Percentiles rank a stretch among this genome's conserved stretches.
phyloP scores from a whole-genome alignment of 2,329 filamentous ascomycete species.

The Aspergillus aculeatus region DNA sequence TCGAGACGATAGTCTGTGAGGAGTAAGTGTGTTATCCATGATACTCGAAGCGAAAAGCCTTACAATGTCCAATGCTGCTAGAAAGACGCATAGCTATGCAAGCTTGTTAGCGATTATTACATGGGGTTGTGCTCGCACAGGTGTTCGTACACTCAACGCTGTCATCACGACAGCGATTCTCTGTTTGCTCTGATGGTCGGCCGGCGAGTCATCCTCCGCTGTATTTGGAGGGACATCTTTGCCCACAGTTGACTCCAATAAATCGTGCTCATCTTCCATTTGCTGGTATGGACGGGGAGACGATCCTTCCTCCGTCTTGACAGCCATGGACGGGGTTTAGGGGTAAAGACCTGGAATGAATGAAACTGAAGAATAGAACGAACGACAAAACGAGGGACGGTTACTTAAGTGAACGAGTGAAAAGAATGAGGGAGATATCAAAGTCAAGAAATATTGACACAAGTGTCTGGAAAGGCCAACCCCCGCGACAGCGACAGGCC shows the following conservation, averaged over 20 bases:
- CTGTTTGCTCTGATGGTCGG: constrained; percentile 2
- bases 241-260: neutral
- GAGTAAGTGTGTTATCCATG: neutral
- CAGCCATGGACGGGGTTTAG: neutral
- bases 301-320: neutral
- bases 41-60: neutral
- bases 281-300: neutral
- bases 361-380: neutral
- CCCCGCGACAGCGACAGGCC: too few species aligned
- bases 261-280: neutral
- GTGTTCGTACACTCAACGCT: neutral
- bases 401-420: neutral
- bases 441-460: neutral
- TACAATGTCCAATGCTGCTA: constrained; percentile 2
- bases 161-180: neutral
- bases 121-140: neutral
- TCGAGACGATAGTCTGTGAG: constrained; percentile 31
- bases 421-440: neutral
- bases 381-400: neutral
- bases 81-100: constrained; percentile 1
- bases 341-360: neutral
- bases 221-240: neutral
- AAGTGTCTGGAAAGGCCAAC: neutral
- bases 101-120: neutral
- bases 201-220: neutral